These are phyloP conservation scores for Neurospora sp. DNA, from an alignment of 495 filamentous ascomycete genomes.

Conservation along the genomic window DNA sequence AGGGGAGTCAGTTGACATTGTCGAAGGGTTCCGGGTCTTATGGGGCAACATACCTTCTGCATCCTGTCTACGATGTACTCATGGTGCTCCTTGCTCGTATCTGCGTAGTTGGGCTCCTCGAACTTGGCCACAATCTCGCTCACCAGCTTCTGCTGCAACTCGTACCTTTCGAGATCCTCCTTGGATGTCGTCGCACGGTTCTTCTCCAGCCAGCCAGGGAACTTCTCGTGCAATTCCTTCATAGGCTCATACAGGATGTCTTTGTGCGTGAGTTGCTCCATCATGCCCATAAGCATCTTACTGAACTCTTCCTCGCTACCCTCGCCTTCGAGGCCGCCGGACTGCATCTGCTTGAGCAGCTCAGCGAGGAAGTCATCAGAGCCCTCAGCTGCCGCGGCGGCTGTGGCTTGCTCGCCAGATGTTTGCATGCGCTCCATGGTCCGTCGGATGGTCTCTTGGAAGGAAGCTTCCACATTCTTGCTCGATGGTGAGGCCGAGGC, in stretches of 20 bases:
- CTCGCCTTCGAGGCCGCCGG: slow-evolving; percentile 43
- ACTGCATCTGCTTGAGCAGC: slow-evolving; percentile 75
- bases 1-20: background rate
- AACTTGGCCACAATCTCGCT: slow-evolving; percentile 82
- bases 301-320: slow-evolving; percentile 78
- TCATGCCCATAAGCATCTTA: slow-evolving; percentile 91
- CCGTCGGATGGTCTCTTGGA: slow-evolving; percentile 80
- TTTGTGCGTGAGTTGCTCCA: slow-evolving; percentile 97
- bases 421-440: slow-evolving; percentile 93
- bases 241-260: slow-evolving; percentile 98
- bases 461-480: slow-evolving; percentile 45
- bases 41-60: slow-evolving; percentile 65
- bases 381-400: slow-evolving; percentile 59
- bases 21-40: background rate
- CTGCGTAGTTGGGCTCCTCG: slow-evolving; percentile 65
- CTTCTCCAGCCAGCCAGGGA: slow-evolving; percentile 75
- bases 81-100: slow-evolving; percentile 69
- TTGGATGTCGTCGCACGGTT: slow-evolving; percentile 51
- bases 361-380: slow-evolving; percentile 74
- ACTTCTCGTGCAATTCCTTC: slow-evolving; percentile 91
- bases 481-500: slow-evolving; percentile 8
- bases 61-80: slow-evolving; percentile 94
- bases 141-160: slow-evolving; percentile 73
- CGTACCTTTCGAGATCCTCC: slow-evolving; percentile 70
- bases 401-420: slow-evolving; percentile 71